A percentile compares a stretch with the other conserved stretches of the same genome.
phyloP scores from a whole-genome alignment of 192 early-diverging fungal species.

The Backusella sp. region DNA sequence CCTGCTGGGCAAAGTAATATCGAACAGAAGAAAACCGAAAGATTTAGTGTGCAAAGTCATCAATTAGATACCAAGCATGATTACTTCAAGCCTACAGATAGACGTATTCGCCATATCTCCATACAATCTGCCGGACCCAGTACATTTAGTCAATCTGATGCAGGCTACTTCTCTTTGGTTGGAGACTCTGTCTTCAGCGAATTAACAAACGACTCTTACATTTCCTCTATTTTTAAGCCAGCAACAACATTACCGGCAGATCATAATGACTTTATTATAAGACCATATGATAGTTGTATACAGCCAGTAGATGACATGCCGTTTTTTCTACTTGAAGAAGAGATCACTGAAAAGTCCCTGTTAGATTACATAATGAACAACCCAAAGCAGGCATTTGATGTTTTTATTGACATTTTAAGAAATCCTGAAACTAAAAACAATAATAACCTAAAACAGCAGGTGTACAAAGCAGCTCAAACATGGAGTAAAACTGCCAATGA shows the following conservation, averaged over 20 bases:
- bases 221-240: constrained; percentile 5
- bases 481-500: constrained; percentile 11
- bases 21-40: neutral
- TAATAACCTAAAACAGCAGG: constrained; percentile 10
- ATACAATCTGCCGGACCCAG: constrained; percentile 7
- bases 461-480: constrained; percentile 1
- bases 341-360: neutral
- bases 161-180: neutral
- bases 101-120: neutral
- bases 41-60: neutral
- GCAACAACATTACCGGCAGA: neutral
- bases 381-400: constrained; percentile 2
- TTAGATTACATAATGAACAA: neutral
- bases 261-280: constrained; percentile 3
- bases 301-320: neutral
- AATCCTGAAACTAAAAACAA: neutral
- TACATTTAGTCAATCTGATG: neutral
- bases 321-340: neutral
- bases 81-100: constrained; percentile 4
- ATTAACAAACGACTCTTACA: neutral
- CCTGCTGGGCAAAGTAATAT: neutral
- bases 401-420: constrained; percentile 4
- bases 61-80: neutral
- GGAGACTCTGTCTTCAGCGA: constrained; percentile 6
- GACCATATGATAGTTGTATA: neutral